A percentile compares a stretch with the other conserved stretches of the same genome.
phyloP scores from a whole-genome alignment of 2,329 filamentous ascomycete genomes.

The Zasmidium angulare region DNA sequence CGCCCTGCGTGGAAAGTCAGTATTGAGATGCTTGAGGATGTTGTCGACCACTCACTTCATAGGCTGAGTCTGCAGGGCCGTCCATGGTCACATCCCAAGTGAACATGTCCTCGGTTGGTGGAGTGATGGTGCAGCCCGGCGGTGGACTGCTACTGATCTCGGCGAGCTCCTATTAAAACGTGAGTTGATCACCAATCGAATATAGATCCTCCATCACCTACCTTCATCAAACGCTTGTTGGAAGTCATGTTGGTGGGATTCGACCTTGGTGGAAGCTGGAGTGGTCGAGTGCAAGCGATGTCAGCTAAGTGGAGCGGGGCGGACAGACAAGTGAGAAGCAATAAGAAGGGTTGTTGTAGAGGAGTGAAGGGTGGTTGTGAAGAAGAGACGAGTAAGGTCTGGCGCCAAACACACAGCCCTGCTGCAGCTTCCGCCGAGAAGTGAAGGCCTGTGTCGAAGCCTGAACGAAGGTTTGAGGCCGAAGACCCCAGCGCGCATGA shows the following conservation, averaged over 20 bases:
- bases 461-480: neutral
- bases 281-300: neutral
- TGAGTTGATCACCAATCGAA: constrained; percentile 5
- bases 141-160: constrained; percentile 59
- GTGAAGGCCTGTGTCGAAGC: neutral
- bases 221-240: constrained; percentile 51
- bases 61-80: constrained; percentile 64
- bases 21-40: constrained; percentile 1
- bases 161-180: constrained; percentile 54
- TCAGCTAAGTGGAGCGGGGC: neutral
- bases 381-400: neutral
- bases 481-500: neutral
- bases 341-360: neutral
- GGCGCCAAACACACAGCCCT: neutral
- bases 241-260: constrained; percentile 24
- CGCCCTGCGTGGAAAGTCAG: constrained; percentile 56
- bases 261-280: neutral
- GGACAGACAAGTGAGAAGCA: neutral
- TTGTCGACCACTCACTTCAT: constrained; percentile 54
- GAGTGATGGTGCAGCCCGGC: constrained; percentile 55
- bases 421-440: neutral
- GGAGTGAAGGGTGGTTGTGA: neutral
- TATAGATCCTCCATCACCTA: constrained; percentile 16
- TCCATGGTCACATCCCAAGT: constrained; percentile 68
- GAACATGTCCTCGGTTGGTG: constrained; percentile 65